Conservation (phyloP, 164 flowering plant genomes). For the Annona cherimola region DNA sequence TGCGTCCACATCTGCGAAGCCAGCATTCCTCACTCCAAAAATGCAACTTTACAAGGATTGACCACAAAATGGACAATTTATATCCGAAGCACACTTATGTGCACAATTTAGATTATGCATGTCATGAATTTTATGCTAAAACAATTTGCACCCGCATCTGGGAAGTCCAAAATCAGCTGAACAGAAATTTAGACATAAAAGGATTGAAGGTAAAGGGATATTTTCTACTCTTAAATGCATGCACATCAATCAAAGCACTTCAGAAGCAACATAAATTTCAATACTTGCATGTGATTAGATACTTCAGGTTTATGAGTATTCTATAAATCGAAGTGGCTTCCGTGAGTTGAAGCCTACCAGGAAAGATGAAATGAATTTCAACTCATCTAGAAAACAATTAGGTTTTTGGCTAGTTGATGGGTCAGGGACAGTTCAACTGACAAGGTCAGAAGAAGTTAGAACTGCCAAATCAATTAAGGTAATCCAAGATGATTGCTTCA, state of each 20-base stretch:
- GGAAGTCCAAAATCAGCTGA: no score
- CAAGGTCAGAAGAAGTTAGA: not conserved
- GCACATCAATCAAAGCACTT: not conserved
- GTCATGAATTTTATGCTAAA: no score
- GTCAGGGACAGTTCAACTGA: not conserved
- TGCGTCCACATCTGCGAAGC: not conserved
- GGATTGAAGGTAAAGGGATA: no score
- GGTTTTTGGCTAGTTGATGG: not conserved
- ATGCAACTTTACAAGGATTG: not conserved
- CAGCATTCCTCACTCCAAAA: not conserved
- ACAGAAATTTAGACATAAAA: no score
- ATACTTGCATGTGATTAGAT: not conserved
- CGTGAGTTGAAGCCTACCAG: not conserved
- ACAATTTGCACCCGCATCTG: no score
- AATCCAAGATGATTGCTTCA: no score
- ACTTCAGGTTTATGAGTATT: not conserved
- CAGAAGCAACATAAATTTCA: not conserved
- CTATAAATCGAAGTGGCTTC: not conserved
- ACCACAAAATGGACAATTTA: not conserved
- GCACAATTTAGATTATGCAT: no score
- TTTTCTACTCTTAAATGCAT: no score
- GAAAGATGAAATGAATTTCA: not conserved
- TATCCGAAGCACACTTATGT: not conserved
- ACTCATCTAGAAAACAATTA: not conserved
- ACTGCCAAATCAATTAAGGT: no score